Evolutionary conservation across 345 rosid genomes (phyloP).

Genomic region (Mangifera indica): DNA sequence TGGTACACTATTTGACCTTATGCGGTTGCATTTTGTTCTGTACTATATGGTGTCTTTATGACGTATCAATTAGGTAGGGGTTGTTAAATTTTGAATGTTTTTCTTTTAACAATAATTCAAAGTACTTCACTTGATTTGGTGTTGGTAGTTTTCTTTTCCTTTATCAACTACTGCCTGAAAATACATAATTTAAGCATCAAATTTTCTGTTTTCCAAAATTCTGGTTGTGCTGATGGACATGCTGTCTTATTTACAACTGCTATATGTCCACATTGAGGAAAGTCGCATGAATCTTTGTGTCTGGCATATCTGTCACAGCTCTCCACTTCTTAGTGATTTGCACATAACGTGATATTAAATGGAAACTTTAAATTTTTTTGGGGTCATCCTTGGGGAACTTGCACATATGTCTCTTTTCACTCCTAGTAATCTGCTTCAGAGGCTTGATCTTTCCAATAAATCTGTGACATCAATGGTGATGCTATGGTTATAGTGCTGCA

Average conservation of each 20-base stretch:
- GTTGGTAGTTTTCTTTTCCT: too few relatives aligned
- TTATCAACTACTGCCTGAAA: too few relatives aligned
- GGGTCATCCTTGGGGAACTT: background rate
- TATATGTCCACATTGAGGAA: background rate
- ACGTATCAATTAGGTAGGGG: background rate
- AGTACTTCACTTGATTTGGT: too few relatives aligned
- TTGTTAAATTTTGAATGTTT: background rate
- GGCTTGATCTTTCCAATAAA: too few relatives aligned
- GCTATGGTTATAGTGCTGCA: too few relatives aligned
- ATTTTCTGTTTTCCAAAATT: too few relatives aligned
- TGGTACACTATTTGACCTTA: background rate
- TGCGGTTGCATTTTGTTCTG: background rate
- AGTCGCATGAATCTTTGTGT: background rate
- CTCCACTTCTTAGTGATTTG: background rate
- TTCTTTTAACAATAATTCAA: background rate
- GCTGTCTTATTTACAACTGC: too few relatives aligned
- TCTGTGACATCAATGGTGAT: too few relatives aligned
- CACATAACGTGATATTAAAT: background rate
- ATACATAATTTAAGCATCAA: too few relatives aligned
- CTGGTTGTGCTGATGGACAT: too few relatives aligned
- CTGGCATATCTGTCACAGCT: background rate
- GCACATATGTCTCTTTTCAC: background rate
- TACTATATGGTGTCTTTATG: background rate
- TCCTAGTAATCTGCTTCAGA: background rate
- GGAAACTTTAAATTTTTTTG: background rate